Conservation (phyloP, 2,329 filamentous ascomycete species). For the Calonectria ilicicola region DNA sequence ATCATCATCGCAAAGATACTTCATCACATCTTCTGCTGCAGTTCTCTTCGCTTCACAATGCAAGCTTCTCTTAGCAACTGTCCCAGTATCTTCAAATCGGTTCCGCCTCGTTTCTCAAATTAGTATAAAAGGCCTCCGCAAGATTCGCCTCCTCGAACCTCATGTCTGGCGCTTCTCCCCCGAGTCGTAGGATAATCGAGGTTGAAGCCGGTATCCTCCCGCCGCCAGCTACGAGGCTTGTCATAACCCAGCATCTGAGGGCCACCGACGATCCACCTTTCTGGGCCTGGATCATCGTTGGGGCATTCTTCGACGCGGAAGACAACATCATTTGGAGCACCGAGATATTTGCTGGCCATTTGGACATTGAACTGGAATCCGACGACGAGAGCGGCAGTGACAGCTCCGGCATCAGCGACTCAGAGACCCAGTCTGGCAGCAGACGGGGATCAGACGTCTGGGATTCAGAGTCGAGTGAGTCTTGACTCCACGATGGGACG, state of each 20-base stretch:
- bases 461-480: constrained; percentile 37
- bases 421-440: constrained; percentile 22
- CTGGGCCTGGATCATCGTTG: constrained; percentile 62
- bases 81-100: neutral
- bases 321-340: constrained; percentile 59
- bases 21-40: neutral
- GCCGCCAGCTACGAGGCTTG: constrained; percentile 57
- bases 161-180: constrained; percentile 37
- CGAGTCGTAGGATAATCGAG: constrained; percentile 42
- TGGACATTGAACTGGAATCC: constrained; percentile 42
- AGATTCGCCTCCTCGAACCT: constrained; percentile 8
- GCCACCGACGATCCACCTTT: constrained; percentile 45
- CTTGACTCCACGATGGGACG: neutral
- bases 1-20: neutral
- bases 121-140: neutral
- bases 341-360: constrained; percentile 54
- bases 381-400: constrained; percentile 34
- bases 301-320: constrained; percentile 58
- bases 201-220: constrained; percentile 52
- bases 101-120: neutral
- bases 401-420: constrained; percentile 19
- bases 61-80: neutral
- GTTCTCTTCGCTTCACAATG: neutral
- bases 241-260: constrained; percentile 57
- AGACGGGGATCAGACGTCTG: constrained; percentile 21